Base-by-base conservation (phyloP, 257 asterid genomes). In the Penstemon barbatus region DNA sequence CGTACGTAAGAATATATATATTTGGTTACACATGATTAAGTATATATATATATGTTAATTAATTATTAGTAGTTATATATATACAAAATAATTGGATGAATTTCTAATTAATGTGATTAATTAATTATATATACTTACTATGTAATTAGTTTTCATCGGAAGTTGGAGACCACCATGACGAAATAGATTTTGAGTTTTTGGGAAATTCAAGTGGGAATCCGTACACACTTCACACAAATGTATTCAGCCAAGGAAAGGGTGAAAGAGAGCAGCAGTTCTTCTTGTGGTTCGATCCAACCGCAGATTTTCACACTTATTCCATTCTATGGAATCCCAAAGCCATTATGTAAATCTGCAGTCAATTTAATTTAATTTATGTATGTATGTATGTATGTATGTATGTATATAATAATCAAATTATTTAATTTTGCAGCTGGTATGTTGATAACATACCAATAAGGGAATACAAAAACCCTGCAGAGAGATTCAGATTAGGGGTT, bases 231-330 rank as follows among this genome's bases (percentile, higher is more conserved):
- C 97, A 91, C 69, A 89, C 96, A 1, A 91, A 91, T 63, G 88
- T 91, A 44, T 91, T 82, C 70, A 80, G 85, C 75, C 87, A 81
- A 45, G 97, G 96, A 7, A 79, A 73, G 59, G 97, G 97, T 6
- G 87, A 85, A 0, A 78, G 96, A 57, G 97, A 91, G 42, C 93
- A 89, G 46, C 97, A 91, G 65, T 91, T 91, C 76, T 85, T 85
- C 75, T 78, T 91, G 6, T 89, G 97, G 97, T 91, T 91, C 68
- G 97, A 89, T 71, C 97, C 97, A 2, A 91, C 96, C 11, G 53
- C 72, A 71, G 97, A 89, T 78, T 91, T 82, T 54, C 97, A 91
- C 49, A 89, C 96, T 0, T 91, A 91, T 51, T 53, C 97, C 65
- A 84, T 91, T 71, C 87, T 87, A 3, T 91, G 97, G 97, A 91